Conservation (phyloP, 495 filamentous ascomycete genomes). For the Annulohypoxylon nitens region DNA sequence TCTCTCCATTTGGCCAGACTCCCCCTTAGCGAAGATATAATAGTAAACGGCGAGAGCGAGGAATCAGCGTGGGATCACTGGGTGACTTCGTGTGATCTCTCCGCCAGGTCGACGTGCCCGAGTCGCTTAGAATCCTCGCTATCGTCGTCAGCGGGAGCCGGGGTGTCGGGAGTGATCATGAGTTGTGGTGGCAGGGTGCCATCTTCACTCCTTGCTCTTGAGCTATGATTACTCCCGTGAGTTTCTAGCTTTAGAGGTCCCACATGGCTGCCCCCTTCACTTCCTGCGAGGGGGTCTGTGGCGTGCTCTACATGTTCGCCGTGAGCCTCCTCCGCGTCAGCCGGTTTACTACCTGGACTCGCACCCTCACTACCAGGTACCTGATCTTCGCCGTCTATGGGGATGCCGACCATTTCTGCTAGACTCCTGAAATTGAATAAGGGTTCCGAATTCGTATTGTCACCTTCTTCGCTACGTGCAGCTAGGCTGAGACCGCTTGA, state of each 20-base stretch:
- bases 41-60: neutral
- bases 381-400: constrained; percentile 54
- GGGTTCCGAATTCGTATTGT: constrained; percentile 72
- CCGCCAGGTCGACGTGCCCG: constrained; percentile 50
- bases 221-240: constrained; percentile 14
- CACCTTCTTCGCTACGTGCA: constrained; percentile 58
- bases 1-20: constrained; percentile 12
- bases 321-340: constrained; percentile 40
- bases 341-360: constrained; percentile 25
- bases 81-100: constrained; percentile 50
- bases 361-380: constrained; percentile 23
- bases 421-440: constrained; percentile 94
- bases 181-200: constrained; percentile 47
- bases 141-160: constrained; percentile 41
- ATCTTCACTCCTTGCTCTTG: constrained; percentile 16
- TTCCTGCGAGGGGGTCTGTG: neutral
- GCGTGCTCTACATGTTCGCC: constrained; percentile 48
- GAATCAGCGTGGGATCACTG: constrained; percentile 45
- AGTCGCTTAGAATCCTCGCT: constrained; percentile 56
- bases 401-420: constrained; percentile 81
- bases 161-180: constrained; percentile 59
- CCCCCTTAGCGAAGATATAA: constrained; percentile 8
- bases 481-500: constrained; percentile 58
- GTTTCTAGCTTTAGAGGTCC: constrained; percentile 24
- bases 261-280: constrained; percentile 20